Evolutionary conservation across 139 green algal species (phyloP).

Genomic region (Mychonastes homosphaera): DNA sequence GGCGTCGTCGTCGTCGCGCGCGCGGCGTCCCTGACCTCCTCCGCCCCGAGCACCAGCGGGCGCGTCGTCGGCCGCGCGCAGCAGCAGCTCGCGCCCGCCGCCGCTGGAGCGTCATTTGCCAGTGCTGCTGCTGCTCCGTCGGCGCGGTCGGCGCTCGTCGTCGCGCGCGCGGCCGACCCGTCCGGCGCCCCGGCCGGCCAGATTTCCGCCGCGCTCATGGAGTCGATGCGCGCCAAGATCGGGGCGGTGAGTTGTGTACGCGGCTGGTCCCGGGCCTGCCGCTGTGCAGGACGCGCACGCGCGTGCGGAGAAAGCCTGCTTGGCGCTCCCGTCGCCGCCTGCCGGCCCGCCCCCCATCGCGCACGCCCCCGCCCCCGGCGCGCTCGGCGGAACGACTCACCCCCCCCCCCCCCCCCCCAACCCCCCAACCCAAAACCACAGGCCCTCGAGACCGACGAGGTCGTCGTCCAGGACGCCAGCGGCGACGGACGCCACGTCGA

Average conservation of each 20-base stretch:
- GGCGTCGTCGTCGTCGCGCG: too few relatives aligned
- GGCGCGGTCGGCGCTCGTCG: background rate
- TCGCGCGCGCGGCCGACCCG: background rate
- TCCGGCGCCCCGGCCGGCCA: slow-evolving; percentile 22
- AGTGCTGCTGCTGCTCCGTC: background rate
- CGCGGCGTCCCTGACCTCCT: too few relatives aligned
- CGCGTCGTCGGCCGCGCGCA: background rate
- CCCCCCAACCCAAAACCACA: slow-evolving; percentile 21
- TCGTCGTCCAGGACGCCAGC: slow-evolving; percentile 55
- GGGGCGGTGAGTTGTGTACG: too few relatives aligned
- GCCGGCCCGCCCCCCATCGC: too few relatives aligned
- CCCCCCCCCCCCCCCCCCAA: too few relatives aligned
- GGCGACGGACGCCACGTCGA: slow-evolving; percentile 70
- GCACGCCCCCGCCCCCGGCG: too few relatives aligned
- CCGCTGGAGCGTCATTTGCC: background rate
- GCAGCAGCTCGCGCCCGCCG: slow-evolving; percentile 1
- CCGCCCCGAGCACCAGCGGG: too few relatives aligned
- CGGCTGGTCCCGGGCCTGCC: too few relatives aligned
- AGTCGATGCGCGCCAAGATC: slow-evolving; percentile 24
- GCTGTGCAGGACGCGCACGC: too few relatives aligned
- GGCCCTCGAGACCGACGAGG: slow-evolving; percentile 37
- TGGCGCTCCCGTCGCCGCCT: too few relatives aligned
- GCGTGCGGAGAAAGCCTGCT: too few relatives aligned
- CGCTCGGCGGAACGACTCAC: too few relatives aligned
- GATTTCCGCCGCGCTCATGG: slow-evolving; percentile 40